phyloP scores from a whole-genome alignment of 768 basidiomycete species.

The Pleurotus platypus region DNA sequence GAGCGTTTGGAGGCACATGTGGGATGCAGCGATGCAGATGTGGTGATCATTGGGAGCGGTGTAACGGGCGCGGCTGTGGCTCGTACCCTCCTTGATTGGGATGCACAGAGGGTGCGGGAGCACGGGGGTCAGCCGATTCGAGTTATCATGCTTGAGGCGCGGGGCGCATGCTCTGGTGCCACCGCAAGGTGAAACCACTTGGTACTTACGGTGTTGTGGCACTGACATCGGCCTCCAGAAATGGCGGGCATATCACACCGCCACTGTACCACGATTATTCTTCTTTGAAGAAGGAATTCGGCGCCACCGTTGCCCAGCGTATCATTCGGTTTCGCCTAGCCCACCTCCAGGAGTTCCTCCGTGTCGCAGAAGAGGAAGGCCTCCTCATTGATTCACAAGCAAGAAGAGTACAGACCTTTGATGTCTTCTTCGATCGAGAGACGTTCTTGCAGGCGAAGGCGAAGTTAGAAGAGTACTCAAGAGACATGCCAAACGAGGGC shows the following conservation, averaged over 20 bases:
- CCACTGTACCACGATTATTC: slow-evolving; percentile 57
- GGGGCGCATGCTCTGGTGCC: slow-evolving; percentile 73
- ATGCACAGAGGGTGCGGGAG: slow-evolving; percentile 2
- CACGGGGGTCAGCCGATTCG: slow-evolving; percentile 24
- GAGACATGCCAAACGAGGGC: slow-evolving; percentile 50
- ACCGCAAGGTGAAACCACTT: slow-evolving; percentile 53
- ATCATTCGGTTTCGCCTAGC: slow-evolving; percentile 61
- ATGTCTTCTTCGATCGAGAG: slow-evolving; percentile 45
- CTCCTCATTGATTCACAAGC: slow-evolving; percentile 52
- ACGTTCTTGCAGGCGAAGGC: slow-evolving; percentile 38
- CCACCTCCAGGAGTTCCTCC: slow-evolving; percentile 47
- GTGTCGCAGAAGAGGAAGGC: slow-evolving; percentile 50
- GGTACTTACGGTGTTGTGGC: background rate
- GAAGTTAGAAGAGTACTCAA: slow-evolving; percentile 39
- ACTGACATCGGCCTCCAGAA: slow-evolving; percentile 32
- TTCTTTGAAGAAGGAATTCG: slow-evolving; percentile 40
- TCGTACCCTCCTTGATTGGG: slow-evolving; percentile 40
- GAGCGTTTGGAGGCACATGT: slow-evolving; percentile 24
- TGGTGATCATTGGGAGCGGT: slow-evolving; percentile 76
- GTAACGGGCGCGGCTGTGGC: slow-evolving; percentile 67
- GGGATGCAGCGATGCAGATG: slow-evolving; percentile 42
- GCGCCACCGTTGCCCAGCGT: slow-evolving; percentile 40
- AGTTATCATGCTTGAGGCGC: slow-evolving; percentile 78
- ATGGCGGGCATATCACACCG: slow-evolving; percentile 68
- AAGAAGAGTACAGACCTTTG: slow-evolving; percentile 53